Conservation (phyloP, 352 stramenopile genomes). For the Plasmopara viticola region DNA sequence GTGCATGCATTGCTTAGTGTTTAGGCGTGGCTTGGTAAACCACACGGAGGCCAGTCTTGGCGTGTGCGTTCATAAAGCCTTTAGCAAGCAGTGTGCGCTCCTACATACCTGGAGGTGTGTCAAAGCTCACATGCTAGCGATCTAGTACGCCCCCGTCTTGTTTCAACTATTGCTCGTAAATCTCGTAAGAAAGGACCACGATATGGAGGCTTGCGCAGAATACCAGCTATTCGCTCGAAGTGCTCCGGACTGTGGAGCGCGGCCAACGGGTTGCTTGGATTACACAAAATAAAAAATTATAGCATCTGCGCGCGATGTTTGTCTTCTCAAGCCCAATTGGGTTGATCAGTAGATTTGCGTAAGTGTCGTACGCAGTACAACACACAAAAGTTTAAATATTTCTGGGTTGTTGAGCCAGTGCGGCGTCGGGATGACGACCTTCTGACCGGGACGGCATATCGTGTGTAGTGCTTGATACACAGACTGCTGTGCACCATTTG, state of each 20-base stretch:
- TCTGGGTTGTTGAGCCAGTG: constrained; percentile 98
- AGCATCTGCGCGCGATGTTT: constrained; percentile 45
- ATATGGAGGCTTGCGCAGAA: constrained; percentile 68
- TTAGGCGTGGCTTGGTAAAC: constrained; percentile 77
- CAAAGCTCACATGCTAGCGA: constrained; percentile 49
- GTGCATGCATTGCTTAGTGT: constrained; percentile 79
- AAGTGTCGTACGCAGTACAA: constrained; percentile 86
- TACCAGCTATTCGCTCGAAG: constrained; percentile 39
- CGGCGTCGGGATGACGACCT: constrained; percentile 93
- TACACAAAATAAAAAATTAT: constrained; percentile 94
- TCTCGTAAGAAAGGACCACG: constrained; percentile 91
- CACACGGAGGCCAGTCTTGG: too few relatives aligned
- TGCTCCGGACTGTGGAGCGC: constrained; percentile 60
- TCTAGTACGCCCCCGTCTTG: constrained; percentile 44
- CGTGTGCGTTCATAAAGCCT: constrained; percentile 94
- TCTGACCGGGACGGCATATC: constrained; percentile 83
- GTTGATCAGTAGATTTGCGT: constrained; percentile 90
- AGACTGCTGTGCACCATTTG: constrained; percentile 94
- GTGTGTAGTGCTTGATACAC: constrained; percentile 91
- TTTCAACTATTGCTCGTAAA: constrained; percentile 95
- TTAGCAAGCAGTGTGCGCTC: constrained; percentile 92
- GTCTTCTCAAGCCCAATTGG: constrained; percentile 63
- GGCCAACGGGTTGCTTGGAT: constrained; percentile 94
- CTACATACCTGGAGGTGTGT: constrained; percentile 75
- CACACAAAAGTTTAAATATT: constrained; percentile 85